Conservation (phyloP, 306 rosid genomes). For the Mimosa bimucronata region DNA sequence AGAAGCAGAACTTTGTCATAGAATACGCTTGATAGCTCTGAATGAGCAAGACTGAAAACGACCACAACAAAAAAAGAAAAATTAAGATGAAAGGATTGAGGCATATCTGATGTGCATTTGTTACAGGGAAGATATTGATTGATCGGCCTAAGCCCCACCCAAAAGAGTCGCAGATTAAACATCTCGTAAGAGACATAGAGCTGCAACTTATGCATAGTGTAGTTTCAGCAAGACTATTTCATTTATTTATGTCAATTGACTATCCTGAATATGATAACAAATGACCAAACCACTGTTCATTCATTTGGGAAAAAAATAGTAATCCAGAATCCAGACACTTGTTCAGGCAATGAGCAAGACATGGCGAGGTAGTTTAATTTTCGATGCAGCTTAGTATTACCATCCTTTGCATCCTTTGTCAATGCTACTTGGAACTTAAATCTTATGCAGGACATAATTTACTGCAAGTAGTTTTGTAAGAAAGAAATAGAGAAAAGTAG, state of each 20-base stretch:
- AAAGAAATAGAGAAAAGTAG: neutral
- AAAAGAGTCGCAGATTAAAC: neutral
- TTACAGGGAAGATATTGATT: neutral
- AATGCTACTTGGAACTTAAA: neutral
- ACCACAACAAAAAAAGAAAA: neutral
- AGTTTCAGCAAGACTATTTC: neutral
- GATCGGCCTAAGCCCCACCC: neutral
- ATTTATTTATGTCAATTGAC: neutral
- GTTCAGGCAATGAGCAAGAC: neutral
- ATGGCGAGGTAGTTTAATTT: neutral
- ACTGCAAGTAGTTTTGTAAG: neutral
- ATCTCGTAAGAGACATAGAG: neutral
- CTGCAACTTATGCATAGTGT: neutral
- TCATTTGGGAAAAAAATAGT: neutral
- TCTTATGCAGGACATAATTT: neutral
- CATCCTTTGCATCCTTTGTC: neutral
- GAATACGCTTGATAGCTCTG: constrained; percentile 17
- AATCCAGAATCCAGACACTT: neutral
- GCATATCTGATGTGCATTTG: neutral
- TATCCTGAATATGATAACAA: neutral
- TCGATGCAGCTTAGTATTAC: neutral
- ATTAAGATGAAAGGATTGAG: neutral
- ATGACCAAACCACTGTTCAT: neutral
- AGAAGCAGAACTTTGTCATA: constrained; percentile 9
- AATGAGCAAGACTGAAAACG: constrained; percentile 16